phyloP scores from a whole-genome alignment of 2,329 filamentous ascomycete species.

The Pseudogymnoascus sp. region DNA sequence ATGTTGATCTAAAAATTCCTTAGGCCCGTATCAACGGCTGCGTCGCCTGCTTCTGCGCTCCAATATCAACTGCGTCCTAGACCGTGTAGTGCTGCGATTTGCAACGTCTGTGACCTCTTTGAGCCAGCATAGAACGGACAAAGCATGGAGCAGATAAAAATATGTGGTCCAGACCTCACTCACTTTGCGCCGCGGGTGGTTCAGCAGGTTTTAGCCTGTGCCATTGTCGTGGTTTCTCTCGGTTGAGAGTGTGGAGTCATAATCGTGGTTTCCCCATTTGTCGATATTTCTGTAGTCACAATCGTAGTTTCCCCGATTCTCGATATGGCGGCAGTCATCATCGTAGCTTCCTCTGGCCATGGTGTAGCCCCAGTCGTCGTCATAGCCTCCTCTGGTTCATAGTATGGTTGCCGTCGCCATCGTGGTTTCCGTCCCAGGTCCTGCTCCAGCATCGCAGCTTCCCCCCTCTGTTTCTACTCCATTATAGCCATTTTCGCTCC shows the following conservation, averaged over 20 bases:
- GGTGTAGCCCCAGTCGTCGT: background rate
- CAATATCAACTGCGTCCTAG: background rate
- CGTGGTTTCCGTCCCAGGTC: background rate
- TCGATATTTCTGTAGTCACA: background rate
- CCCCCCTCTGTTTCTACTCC: background rate
- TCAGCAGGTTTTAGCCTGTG: background rate
- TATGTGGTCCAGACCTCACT: background rate
- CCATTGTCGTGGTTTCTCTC: background rate
- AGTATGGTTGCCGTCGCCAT: background rate
- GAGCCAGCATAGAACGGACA: background rate
- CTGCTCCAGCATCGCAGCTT: background rate
- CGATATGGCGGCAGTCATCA: background rate
- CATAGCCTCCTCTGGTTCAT: background rate
- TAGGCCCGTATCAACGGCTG: background rate
- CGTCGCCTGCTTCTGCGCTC: background rate
- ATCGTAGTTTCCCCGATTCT: background rate
- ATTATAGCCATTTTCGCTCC: background rate
- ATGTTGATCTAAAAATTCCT: background rate
- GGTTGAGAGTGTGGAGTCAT: background rate
- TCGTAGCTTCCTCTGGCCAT: background rate
- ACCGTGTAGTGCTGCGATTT: background rate
- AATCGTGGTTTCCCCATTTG: background rate
- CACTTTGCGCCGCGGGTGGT: background rate
- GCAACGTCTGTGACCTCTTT: background rate
- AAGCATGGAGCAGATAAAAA: background rate